Evolutionary conservation across 495 filamentous ascomycete species (phyloP).

Genomic region (Tuber microsphaerosporum): DNA sequence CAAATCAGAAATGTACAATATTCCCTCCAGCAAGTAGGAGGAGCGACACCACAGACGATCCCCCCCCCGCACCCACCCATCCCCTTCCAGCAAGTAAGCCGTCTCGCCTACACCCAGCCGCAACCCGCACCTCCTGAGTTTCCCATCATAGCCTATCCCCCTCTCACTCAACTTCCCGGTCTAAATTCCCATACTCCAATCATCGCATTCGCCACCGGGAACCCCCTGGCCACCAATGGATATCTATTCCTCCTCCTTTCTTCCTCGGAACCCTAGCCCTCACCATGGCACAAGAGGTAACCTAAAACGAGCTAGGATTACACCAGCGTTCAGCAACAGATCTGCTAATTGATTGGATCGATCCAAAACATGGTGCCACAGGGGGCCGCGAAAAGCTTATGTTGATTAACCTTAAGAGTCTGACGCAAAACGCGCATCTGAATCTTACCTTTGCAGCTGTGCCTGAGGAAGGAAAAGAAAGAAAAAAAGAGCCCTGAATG

Average conservation of each 20-base stretch:
- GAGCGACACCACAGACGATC: background rate
- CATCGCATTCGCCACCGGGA: background rate
- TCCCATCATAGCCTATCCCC: no score
- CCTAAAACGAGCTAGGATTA: background rate
- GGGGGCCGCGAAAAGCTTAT: background rate
- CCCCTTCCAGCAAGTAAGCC: no score
- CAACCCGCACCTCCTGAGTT: no score
- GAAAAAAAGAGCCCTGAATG: no score
- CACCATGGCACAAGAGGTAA: background rate
- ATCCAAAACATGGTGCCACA: background rate
- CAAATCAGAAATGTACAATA: background rate
- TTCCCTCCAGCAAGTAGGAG: background rate
- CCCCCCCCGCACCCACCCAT: background rate
- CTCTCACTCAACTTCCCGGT: no score
- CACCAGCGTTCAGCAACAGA: background rate
- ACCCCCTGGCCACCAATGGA: background rate
- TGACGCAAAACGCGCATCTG: no score
- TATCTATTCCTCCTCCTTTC: background rate
- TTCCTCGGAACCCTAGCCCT: background rate
- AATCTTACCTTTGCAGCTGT: no score
- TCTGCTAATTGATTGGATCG: background rate
- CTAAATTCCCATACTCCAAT: no score
- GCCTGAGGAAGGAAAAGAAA: no score
- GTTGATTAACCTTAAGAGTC: background rate
- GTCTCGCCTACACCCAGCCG: no score